phyloP scores from a whole-genome alignment of 2,329 filamentous ascomycete species.

The Aspergillus fijiensis region DNA sequence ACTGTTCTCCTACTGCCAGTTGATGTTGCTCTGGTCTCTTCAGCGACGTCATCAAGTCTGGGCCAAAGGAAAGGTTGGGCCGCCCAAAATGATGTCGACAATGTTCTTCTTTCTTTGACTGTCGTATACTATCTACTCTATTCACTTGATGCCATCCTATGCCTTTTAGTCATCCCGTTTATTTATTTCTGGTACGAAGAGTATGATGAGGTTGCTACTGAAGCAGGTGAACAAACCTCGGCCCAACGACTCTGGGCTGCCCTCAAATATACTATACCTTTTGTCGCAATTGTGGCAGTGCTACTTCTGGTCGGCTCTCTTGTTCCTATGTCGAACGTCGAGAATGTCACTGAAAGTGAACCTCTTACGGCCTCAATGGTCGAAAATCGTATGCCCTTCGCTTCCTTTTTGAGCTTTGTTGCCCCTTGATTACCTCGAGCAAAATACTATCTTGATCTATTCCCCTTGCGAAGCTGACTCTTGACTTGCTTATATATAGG shows the following conservation, averaged over 20 bases:
- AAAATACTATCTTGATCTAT: background rate
- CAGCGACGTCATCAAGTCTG: constrained; percentile 71
- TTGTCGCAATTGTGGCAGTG: constrained; percentile 70
- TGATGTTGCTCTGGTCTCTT: constrained; percentile 91
- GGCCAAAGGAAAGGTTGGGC: constrained; percentile 95
- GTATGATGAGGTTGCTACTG: constrained; percentile 85
- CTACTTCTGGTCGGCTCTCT: constrained; percentile 94
- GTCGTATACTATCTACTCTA: constrained; percentile 92
- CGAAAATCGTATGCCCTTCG: constrained; percentile 65
- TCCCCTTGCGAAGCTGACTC: background rate
- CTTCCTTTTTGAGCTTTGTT: background rate
- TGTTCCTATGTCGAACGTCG: constrained; percentile 72
- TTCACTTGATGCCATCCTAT: constrained; percentile 85
- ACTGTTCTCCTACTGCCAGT: constrained; percentile 91
- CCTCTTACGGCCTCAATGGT: constrained; percentile 84
- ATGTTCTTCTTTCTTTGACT: constrained; percentile 76
- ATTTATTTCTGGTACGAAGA: constrained; percentile 99
- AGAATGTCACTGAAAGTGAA: constrained; percentile 71
- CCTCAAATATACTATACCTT: constrained; percentile 84
- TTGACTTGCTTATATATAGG: constrained; percentile 44
- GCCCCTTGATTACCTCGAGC: background rate
- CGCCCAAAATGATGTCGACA: constrained; percentile 73
- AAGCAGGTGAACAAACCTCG: constrained; percentile 72
- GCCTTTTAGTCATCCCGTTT: constrained; percentile 86
- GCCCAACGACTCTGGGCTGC: constrained; percentile 75